Evolutionary conservation across 495 filamentous ascomycete genomes (phyloP).

Genomic region (Penicillium angulare): DNA sequence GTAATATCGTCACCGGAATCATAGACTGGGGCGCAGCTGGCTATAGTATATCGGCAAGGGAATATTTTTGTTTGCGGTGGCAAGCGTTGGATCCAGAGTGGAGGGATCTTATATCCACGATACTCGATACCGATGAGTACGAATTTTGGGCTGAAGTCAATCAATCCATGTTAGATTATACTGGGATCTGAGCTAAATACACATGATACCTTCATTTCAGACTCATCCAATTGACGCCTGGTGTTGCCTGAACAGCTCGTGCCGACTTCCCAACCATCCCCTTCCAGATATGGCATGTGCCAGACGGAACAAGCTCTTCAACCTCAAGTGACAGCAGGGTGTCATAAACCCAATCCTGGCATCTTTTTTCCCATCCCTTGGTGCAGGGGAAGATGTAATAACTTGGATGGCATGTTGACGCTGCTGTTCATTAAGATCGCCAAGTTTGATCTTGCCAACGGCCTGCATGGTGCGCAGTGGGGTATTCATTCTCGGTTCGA

Average conservation of each 20-base stretch:
- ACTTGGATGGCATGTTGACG: slow-evolving; percentile 4
- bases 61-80: slow-evolving; percentile 14
- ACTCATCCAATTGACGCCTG: slow-evolving; percentile 2
- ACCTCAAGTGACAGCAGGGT: slow-evolving; percentile 17
- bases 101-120: slow-evolving; percentile 10
- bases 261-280: slow-evolving; percentile 10
- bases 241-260: background rate
- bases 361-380: slow-evolving; percentile 7
- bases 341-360: slow-evolving; percentile 18
- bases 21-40: too few species aligned
- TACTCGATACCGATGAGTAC: slow-evolving; percentile 9
- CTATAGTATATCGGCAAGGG: slow-evolving; percentile 16
- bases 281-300: slow-evolving; percentile 14
- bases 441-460: slow-evolving; percentile 12
- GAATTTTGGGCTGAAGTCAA: slow-evolving; percentile 13
- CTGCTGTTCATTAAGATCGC: slow-evolving; percentile 3
- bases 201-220: slow-evolving; percentile 5
- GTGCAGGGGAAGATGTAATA: slow-evolving; percentile 7
- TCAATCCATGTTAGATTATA: slow-evolving; percentile 13
- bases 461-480: slow-evolving; percentile 6
- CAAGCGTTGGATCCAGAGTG: slow-evolving; percentile 9
- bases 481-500: slow-evolving; percentile 9
- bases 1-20: too few species aligned
- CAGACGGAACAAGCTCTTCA: slow-evolving; percentile 12
- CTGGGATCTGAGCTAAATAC: slow-evolving; percentile 7